These are phyloP conservation scores for Spathaspora gorwiae DNA, from an alignment of 805 yeast genomes.

Conservation along the genomic window DNA sequence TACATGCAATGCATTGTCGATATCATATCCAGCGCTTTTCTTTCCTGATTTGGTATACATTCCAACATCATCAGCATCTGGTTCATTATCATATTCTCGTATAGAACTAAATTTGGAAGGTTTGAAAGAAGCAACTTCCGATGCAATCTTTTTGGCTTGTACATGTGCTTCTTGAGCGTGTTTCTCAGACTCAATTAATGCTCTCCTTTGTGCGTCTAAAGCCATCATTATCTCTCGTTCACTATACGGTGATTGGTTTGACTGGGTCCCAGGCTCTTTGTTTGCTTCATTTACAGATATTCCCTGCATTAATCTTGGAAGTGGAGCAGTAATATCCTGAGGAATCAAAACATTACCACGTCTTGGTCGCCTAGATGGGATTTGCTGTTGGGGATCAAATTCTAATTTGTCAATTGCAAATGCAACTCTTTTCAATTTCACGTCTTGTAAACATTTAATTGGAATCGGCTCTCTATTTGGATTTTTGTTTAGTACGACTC, in stretches of 20 bases:
- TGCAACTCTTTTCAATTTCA: constrained; percentile 57
- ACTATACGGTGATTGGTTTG: constrained; percentile 27
- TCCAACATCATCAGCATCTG: constrained; percentile 3
- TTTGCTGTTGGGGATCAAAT: constrained; percentile 72
- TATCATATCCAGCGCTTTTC: constrained; percentile 17
- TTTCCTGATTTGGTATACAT: neutral
- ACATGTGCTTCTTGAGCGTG: constrained; percentile 75
- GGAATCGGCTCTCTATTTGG: constrained; percentile 34
- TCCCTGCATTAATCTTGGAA: constrained; percentile 64
- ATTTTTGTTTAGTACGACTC: constrained; percentile 44
- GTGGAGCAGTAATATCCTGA: constrained; percentile 60
- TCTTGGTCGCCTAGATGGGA: constrained; percentile 52
- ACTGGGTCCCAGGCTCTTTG: constrained; percentile 12
- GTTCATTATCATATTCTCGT: constrained; percentile 5
- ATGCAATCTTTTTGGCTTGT: constrained; percentile 66
- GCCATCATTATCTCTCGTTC: constrained; percentile 53
- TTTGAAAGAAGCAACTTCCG: constrained; percentile 53
- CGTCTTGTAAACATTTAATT: constrained; percentile 24
- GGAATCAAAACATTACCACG: constrained; percentile 54
- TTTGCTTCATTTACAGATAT: constrained; percentile 46
- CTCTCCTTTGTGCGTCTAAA: constrained; percentile 51
- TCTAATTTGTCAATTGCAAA: constrained; percentile 73
- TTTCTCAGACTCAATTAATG: constrained; percentile 56
- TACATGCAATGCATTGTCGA: constrained; percentile 68
- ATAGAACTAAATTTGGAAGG: constrained; percentile 3